Evolutionary conservation across 2,329 filamentous ascomycete genomes (phyloP), one percentile per base, ranked within the genome.

Genomic region (Calonectria honghensis): DNA sequence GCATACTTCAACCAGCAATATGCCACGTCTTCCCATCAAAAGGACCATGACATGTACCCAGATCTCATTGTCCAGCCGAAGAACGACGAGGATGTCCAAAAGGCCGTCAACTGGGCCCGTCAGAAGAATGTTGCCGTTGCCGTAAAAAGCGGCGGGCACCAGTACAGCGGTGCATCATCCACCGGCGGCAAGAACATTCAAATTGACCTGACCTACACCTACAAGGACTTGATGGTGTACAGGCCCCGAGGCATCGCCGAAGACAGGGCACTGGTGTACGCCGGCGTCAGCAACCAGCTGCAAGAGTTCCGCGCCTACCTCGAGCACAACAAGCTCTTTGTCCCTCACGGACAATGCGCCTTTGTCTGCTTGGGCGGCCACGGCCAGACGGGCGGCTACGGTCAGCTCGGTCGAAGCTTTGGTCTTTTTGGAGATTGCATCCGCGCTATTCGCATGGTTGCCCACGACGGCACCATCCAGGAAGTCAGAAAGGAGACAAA

Each of bases 341-440:
- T 89, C 0, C 87, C 87, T 4, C 84, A 86, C 11, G 88, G 88
- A 0, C 87, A 89, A 65, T 89, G 88, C 65, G 83, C 83, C 5
- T 83, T 85, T 27, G 87, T 89, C 4, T 85, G 85, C 63, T 78
- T 88, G 0, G 88, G 88, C 9, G 88, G 88, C 0, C 88, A 89
- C 73, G 87, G 83, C 0, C 87, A 89, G 74, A 88, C 86, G 0
- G 88, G 88, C 48, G 88, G 88, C 4, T 89, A 87, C 65, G 87
- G 88, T 1, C 87, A 88, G 72, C 81, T 89, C 0, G 86, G 81
- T 6, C 86, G 88, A 7, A 86, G 86, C 75, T 89, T 89, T 61
- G 91, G 91, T 1, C 84, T 92, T 0, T 87, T 86, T 5, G 90
- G 89, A 0, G 91, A 92, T 73, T 87, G 91, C 66, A 86, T 89